Evolutionary conservation across 108 stramenopile species (phyloP), one percentile per base, ranked within the genome.

Genomic region (Epithemia pelagica): DNA sequence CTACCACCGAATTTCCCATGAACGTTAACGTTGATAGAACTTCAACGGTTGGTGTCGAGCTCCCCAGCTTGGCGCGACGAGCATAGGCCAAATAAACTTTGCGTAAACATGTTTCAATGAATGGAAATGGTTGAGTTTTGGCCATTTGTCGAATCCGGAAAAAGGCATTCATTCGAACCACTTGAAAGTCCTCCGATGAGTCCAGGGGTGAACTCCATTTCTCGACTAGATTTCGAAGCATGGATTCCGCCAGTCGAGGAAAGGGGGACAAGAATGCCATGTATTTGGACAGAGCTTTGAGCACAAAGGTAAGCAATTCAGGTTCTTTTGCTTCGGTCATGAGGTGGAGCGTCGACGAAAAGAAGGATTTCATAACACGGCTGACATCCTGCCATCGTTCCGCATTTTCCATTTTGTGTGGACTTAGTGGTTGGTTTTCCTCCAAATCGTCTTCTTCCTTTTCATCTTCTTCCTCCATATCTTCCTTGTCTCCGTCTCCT

Each of bases 1-100:
- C 97, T 58, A 96, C 96, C 29, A 99, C 66, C 67, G 96, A 97
- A 60, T 95, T 96, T 32, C 90, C 95, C 92, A 95, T 93, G 61
- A 95, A 94, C 18, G 95, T 91, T 59, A 98, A 66, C 7, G 88
- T 89, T 7, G 89, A 87, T 19, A 90, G 67, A 23, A 72, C 70
- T 18, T 78, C 67, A 2, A 85, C 77, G 21, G 83, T 83, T 33
- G 80, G 84, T 2, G 86, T 70, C 18, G 84, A 88, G 19, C 62
- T 71, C 21, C 80, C 86, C 68, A 94, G 90, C 73, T 94, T 96
- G 62, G 96, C 87, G 26, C 88, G 72, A 52, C 89, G 87, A 15
- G 97, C 96, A 78, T 96, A 97, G 8, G 91, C 79, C 56, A 97
- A 79, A 75, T 99, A 99, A 18, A 85, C 73, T 67, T 85, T 84